These are phyloP conservation scores for Coemansia sp. DNA, from an alignment of 192 early-diverging fungal species.

Conservation along the genomic window DNA sequence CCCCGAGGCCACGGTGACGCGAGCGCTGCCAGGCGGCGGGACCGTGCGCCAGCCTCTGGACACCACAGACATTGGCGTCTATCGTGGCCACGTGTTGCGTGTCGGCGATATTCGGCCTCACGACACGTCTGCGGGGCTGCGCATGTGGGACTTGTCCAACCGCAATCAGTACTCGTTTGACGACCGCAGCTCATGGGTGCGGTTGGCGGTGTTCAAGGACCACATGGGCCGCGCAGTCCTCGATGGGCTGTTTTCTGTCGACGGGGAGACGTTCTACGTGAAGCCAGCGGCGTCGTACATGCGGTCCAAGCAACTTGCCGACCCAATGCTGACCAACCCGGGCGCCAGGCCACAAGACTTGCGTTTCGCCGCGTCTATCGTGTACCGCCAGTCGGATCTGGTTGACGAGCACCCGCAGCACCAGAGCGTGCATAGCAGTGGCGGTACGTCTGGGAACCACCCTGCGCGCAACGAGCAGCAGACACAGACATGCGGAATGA, in stretches of 20 bases:
- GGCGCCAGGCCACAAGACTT: slow-evolving; percentile 19
- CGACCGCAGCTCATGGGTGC: slow-evolving; percentile 50
- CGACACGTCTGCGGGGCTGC: slow-evolving; percentile 23
- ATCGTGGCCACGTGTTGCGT: slow-evolving; percentile 57
- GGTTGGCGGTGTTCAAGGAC: slow-evolving; percentile 55
- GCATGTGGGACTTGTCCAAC: slow-evolving; percentile 31
- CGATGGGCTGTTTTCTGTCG: slow-evolving; percentile 59
- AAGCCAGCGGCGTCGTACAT: slow-evolving; percentile 59
- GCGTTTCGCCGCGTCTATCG: slow-evolving; percentile 50
- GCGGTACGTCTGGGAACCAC: background rate
- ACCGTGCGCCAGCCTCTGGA: slow-evolving; percentile 15
- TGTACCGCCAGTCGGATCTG: slow-evolving; percentile 66
- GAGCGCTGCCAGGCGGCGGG: slow-evolving; percentile 13
- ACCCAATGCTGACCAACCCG: slow-evolving; percentile 48
- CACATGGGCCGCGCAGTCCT: slow-evolving; percentile 47
- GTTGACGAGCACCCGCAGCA: slow-evolving; percentile 15
- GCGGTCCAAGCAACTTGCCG: slow-evolving; percentile 55
- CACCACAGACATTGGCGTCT: slow-evolving; percentile 55
- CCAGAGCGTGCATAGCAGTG: background rate
- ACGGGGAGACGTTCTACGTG: slow-evolving; percentile 60
- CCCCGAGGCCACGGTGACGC: slow-evolving; percentile 56
- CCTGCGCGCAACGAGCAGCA: background rate
- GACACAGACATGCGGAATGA: slow-evolving; percentile 15
- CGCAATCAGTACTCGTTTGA: slow-evolving; percentile 42
- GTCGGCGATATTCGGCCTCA: slow-evolving; percentile 19